Base-by-base conservation (phyloP, 257 asterid genomes). In the Fraxinus cuspidata region DNA sequence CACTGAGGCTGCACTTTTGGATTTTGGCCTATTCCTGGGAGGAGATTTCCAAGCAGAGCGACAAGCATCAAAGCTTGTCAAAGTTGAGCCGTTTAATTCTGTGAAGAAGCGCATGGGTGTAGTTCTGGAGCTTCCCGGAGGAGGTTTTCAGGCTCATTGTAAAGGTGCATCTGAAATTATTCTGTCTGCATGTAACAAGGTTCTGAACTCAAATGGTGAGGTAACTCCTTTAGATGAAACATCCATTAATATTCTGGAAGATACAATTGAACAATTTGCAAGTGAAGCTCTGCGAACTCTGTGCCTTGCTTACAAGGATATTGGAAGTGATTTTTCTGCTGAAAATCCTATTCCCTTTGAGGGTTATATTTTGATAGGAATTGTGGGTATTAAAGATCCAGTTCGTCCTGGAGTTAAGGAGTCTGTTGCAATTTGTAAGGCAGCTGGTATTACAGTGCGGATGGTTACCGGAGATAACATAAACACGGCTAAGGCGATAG, bases 381-480 rank as follows among this genome's bases (percentile, higher is more conserved):
- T 93, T 51, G 88, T 93, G 29, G 97, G 97, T 47, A 93, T 93
- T 75, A 93, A 91, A 80, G 97, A 93, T 87, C 97, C 97, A 5
- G 94, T 93, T 80, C 94, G 97, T 37, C 92, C 92, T 21, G 97
- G 97, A 80, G 97, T 93, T 51, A 93, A 86, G 93, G 96, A 91
- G 83, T 93, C 97, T 47, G 97, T 93, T 70, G 91, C 93, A 25
- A 88, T 90, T 74, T 93, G 97, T 83, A 86, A 84, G 84, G 86
- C 97, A 13, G 96, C 97, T 38, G 97, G 97, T 60, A 90, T 93
- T 74, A 80, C 74, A 37, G 98, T 94, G 76, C 81, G 98, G 74
- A 94, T 94, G 98, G 96, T 94, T 60, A 94, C 98, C 1, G 98
- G 98, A 42, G 98, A 94, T 79, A 94, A 94, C 82, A 92, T 94